Evolutionary conservation across 2,329 filamentous ascomycete species (phyloP).

Genomic region (Hawksworthiomyces lignivorus): DNA sequence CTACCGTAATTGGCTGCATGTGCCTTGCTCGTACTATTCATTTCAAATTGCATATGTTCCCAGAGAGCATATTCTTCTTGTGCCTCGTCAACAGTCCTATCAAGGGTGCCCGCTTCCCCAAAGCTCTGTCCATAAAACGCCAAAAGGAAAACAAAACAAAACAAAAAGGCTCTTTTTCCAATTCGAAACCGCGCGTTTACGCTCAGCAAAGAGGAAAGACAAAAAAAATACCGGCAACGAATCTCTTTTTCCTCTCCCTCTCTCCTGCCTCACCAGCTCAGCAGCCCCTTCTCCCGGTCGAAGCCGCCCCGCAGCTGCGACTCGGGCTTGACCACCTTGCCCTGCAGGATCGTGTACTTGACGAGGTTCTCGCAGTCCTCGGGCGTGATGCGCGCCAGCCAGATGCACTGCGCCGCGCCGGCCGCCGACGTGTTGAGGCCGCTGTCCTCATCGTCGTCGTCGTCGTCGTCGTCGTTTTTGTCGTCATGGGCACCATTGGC

Average conservation of each 20-base stretch:
- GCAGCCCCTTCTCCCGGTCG: constrained; percentile 68
- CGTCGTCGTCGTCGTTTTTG: constrained; percentile 27
- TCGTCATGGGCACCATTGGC: too few relatives aligned
- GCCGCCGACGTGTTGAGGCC: constrained; percentile 18
- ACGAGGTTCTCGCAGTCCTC: constrained; percentile 93
- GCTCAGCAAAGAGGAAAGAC: not conserved
- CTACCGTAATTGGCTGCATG: too few relatives aligned
- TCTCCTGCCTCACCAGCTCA: constrained; percentile 64
- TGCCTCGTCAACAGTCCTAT: too few relatives aligned
- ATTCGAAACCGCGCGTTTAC: too few relatives aligned
- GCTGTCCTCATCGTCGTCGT: constrained; percentile 18
- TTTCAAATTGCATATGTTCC: too few relatives aligned
- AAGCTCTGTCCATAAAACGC: too few relatives aligned
- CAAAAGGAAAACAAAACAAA: too few relatives aligned
- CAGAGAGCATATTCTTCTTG: too few relatives aligned
- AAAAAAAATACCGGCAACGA: too few relatives aligned
- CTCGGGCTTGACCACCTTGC: constrained; percentile 87
- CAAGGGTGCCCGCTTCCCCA: too few relatives aligned
- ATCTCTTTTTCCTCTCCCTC: not conserved
- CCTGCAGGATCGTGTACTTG: constrained; percentile 80
- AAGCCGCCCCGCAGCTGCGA: constrained; percentile 84
- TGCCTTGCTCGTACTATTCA: too few relatives aligned
- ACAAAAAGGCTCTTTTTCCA: too few relatives aligned
- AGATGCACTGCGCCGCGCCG: constrained; percentile 81
- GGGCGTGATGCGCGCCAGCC: constrained; percentile 76